Conservation (phyloP, 129 eudicot genomes). For the Tanacetum coccineum region DNA sequence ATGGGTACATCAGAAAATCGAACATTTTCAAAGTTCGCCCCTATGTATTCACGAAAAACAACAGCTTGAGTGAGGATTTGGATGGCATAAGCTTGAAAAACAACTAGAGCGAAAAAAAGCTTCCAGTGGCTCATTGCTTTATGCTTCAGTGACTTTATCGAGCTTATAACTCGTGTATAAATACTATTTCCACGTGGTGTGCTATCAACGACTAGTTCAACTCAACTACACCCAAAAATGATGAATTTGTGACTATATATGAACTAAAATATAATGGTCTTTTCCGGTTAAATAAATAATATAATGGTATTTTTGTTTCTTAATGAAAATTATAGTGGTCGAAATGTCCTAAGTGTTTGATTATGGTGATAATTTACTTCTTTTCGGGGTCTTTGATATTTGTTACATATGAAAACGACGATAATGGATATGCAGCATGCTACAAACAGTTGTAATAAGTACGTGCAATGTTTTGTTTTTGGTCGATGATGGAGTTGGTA, state of each 20-base stretch:
- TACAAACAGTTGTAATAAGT: conserved; percentile 5
- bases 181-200: conserved; percentile 11
- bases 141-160: conserved; percentile 1
- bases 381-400: neutral
- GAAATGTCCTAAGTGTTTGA: conserved; percentile 5
- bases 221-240: neutral
- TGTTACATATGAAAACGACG: conserved; percentile 23
- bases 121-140: conserved; percentile 21
- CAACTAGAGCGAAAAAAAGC: conserved; percentile 21
- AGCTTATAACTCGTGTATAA: conserved; percentile 10
- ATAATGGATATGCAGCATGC: conserved; percentile 9
- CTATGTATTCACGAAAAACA: conserved; percentile 43
- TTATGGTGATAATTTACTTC: neutral
- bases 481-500: conserved; percentile 26
- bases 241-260: conserved; percentile 2
- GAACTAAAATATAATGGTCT: neutral
- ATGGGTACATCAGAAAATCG: conserved; percentile 41
- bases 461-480: conserved; percentile 10
- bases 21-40: conserved; percentile 39
- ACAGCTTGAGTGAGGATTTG: conserved; percentile 19
- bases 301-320: conserved; percentile 3
- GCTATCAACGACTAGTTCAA: conserved; percentile 18
- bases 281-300: too few species aligned
- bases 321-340: conserved; percentile 15
- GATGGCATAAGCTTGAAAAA: conserved; percentile 23